Evolutionary conservation across 108 stramenopile species (phyloP).

Genomic region (Halocafeteria seosinensis): DNA sequence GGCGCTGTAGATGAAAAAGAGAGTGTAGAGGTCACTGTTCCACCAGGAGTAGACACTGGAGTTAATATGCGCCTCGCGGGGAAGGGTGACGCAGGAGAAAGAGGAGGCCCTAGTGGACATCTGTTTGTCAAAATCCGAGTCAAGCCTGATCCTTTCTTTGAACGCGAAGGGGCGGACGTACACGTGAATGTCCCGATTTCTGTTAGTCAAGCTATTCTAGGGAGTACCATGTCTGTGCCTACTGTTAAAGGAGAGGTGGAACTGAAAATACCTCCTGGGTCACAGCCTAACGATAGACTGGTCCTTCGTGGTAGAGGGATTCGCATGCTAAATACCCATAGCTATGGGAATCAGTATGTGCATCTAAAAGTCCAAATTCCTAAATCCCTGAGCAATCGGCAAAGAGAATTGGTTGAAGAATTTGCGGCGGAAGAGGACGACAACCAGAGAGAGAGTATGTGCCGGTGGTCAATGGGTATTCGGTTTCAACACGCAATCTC

Average conservation of each 20-base stretch:
- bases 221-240: conserved; percentile 75
- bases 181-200: conserved; percentile 58
- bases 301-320: conserved; percentile 78
- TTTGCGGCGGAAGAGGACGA: neutral
- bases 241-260: conserved; percentile 83
- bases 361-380: conserved; percentile 57
- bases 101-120: conserved; percentile 64
- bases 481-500: no score
- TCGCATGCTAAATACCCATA: conserved; percentile 35
- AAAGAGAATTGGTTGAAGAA: conserved; percentile 28
- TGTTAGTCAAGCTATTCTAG: conserved; percentile 63
- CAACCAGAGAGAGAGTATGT: no score
- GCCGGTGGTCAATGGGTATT: no score
- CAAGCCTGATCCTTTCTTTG: conserved; percentile 64
- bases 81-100: conserved; percentile 74
- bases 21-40: conserved; percentile 61
- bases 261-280: conserved; percentile 73
- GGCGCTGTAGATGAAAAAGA: conserved; percentile 51
- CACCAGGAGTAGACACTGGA: conserved; percentile 76
- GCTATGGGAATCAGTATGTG: conserved; percentile 76
- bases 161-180: conserved; percentile 46
- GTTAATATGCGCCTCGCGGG: conserved; percentile 67
- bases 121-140: conserved; percentile 69
- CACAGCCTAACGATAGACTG: conserved; percentile 67
- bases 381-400: conserved; percentile 57